Evolutionary conservation across 2,329 filamentous ascomycete genomes (phyloP).

Genomic region (Tolypocladium sp.): DNA sequence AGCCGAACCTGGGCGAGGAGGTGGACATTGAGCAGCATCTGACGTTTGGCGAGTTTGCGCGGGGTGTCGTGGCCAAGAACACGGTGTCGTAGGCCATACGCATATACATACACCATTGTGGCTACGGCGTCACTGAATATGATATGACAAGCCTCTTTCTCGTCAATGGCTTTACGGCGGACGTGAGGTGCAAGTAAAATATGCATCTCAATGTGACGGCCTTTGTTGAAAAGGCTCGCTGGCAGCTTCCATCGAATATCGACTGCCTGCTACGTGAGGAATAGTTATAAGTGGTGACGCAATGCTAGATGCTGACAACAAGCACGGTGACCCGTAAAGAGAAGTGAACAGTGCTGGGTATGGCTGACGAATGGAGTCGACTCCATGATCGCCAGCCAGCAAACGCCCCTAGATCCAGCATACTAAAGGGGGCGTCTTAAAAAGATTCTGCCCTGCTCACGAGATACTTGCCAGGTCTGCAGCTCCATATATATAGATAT

Average conservation of each 20-base stretch:
- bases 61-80: constrained; percentile 50
- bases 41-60: constrained; percentile 69
- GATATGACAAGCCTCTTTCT: background rate
- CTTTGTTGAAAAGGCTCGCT: background rate
- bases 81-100: constrained; percentile 32
- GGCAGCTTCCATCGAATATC: background rate
- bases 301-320: background rate
- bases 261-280: background rate
- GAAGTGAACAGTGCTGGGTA: background rate
- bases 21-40: constrained; percentile 59
- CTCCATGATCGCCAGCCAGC: background rate
- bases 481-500: background rate
- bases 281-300: background rate
- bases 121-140: background rate
- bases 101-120: background rate
- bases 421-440: background rate
- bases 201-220: background rate
- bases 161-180: background rate
- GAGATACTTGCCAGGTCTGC: background rate
- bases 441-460: background rate
- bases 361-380: background rate
- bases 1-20: constrained; percentile 80
- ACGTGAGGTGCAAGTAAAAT: background rate
- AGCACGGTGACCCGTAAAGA: background rate
- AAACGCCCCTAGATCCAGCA: background rate